Evolutionary conservation across 2,329 filamentous ascomycete species (phyloP).

Genomic region (Calycina marina): DNA sequence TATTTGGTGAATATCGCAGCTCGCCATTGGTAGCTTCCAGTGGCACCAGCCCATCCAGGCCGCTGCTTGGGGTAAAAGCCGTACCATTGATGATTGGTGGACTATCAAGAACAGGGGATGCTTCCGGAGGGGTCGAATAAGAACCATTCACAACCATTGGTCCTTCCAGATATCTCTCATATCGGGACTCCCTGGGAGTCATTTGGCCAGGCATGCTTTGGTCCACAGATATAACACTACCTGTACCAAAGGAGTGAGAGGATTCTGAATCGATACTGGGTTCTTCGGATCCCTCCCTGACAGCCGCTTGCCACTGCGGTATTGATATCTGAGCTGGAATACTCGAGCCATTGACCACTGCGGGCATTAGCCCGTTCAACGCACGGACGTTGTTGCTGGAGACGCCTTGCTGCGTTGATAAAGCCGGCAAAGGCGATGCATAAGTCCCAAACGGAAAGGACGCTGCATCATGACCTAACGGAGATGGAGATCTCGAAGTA

Average conservation of each 20-base stretch:
- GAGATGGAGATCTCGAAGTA: slow-evolving; percentile 22
- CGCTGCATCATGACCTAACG: slow-evolving; percentile 21
- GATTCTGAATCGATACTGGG: slow-evolving; percentile 12
- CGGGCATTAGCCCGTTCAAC: slow-evolving; percentile 16
- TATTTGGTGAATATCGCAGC: slow-evolving; percentile 17
- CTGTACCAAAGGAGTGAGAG: slow-evolving; percentile 14
- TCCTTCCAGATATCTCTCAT: slow-evolving; percentile 6
- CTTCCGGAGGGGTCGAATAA: slow-evolving; percentile 5
- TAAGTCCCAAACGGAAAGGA: slow-evolving; percentile 17
- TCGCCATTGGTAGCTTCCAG: slow-evolving; percentile 11
- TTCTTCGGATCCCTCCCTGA: slow-evolving; percentile 17
- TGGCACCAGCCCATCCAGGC: slow-evolving; percentile 9
- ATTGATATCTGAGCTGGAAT: slow-evolving; percentile 15
- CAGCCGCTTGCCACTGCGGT: slow-evolving; percentile 16
- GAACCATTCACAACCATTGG: slow-evolving; percentile 19
- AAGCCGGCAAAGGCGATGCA: slow-evolving; percentile 12
- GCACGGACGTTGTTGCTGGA: slow-evolving; percentile 16
- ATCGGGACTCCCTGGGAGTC: slow-evolving; percentile 15
- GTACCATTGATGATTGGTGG: slow-evolving; percentile 5
- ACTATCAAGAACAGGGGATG: slow-evolving; percentile 1
- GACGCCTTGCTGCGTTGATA: slow-evolving; percentile 13
- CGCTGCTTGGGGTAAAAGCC: slow-evolving; percentile 4
- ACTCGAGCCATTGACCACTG: slow-evolving; percentile 22
- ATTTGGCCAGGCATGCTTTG: slow-evolving; percentile 14
- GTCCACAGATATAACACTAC: slow-evolving; percentile 14